phyloP scores from a whole-genome alignment of 2,329 filamentous ascomycete genomes.

The Paraphoma sp. region DNA sequence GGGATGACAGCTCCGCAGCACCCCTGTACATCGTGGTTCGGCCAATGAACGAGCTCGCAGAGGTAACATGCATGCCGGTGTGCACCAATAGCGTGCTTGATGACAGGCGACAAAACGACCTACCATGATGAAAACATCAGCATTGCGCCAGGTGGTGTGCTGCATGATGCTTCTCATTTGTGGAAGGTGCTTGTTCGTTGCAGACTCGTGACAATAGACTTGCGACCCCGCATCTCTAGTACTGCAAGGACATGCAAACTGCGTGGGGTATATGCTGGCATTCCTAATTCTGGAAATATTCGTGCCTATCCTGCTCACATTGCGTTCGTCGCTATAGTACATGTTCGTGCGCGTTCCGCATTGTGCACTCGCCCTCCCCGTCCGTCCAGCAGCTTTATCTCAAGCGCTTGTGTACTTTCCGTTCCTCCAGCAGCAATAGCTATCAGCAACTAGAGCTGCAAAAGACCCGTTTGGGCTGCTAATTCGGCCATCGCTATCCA shows the following conservation, averaged over 20 bases:
- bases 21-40: not conserved
- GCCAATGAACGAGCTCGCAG: not conserved
- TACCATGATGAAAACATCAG: not conserved
- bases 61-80: constrained; percentile 12
- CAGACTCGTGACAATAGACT: not conserved
- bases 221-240: not conserved
- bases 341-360: constrained; percentile 3
- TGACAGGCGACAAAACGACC: constrained; percentile 6
- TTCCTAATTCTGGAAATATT: constrained; percentile 1
- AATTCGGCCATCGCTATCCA: too few relatives aligned
- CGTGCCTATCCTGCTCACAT: not conserved
- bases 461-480: too few relatives aligned
- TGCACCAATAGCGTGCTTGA: constrained; percentile 19
- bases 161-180: constrained; percentile 1
- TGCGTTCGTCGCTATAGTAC: constrained; percentile 10
- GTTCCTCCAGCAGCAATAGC: too few relatives aligned
- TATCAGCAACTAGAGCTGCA: too few relatives aligned
- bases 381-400: not conserved
- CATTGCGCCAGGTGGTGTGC: constrained; percentile 4
- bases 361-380: not conserved
- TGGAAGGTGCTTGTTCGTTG: constrained; percentile 17
- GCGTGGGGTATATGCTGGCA: not conserved
- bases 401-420: not conserved
- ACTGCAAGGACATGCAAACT: not conserved
- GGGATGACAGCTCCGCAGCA: not conserved